These are phyloP conservation scores for Heimioporus retisporus DNA, from an alignment of 1,284 basidiomycete genomes.

Conservation along the genomic window DNA sequence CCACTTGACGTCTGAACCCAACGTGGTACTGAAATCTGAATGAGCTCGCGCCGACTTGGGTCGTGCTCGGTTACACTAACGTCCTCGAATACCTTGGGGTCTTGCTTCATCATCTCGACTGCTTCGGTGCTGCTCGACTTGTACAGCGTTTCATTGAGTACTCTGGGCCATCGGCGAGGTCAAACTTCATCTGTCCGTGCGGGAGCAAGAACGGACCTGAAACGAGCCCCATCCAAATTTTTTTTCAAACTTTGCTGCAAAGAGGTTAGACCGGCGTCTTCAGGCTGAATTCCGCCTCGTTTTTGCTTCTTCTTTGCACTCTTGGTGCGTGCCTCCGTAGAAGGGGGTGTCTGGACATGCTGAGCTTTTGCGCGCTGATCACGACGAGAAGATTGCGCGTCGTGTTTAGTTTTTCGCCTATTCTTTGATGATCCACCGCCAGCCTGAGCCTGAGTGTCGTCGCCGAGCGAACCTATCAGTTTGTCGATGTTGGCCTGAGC, in stretches of 20 bases:
- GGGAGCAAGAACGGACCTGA: constrained; percentile 64
- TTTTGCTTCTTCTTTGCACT: constrained; percentile 28
- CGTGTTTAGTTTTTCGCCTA: constrained; percentile 46
- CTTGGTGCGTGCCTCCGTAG: constrained; percentile 2
- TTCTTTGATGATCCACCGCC: constrained; percentile 37
- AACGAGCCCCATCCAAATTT: constrained; percentile 86
- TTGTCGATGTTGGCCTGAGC: constrained; percentile 83
- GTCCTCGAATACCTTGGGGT: constrained; percentile 81
- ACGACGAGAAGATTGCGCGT: constrained; percentile 26
- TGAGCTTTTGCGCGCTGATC: constrained; percentile 20
- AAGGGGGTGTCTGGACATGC: constrained; percentile 9
- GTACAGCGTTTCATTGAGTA: constrained; percentile 92
- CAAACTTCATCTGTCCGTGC: constrained; percentile 9
- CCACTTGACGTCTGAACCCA: constrained; percentile 91
- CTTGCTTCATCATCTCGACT: constrained; percentile 83
- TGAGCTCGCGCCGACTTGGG: constrained; percentile 13
- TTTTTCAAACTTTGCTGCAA: constrained; percentile 83
- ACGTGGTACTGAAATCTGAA: constrained; percentile 78
- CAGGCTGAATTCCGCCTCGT: constrained; percentile 13
- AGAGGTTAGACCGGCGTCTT: constrained; percentile 63
- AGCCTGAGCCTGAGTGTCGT: constrained; percentile 5
- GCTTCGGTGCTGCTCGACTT: constrained; percentile 83
- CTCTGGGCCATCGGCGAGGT: constrained; percentile 53
- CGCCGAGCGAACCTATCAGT: constrained; percentile 70
- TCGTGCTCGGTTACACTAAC: constrained; percentile 51